Percentiles rank a stretch among this genome's conserved stretches.
Evolutionary conservation across 345 rosid species (phyloP).

Genomic region (Arabis hirsuta): DNA sequence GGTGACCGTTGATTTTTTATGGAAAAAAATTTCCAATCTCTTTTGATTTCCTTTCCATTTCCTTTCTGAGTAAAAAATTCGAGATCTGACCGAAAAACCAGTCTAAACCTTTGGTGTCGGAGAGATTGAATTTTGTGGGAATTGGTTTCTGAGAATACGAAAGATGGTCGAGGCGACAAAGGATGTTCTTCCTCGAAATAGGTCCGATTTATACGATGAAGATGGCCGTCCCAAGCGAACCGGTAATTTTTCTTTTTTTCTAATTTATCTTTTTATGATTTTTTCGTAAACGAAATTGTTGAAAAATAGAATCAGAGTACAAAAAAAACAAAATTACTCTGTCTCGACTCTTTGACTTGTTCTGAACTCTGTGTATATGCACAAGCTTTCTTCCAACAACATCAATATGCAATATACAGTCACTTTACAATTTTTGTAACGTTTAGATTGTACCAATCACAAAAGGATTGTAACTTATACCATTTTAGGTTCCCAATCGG

Average conservation of each 20-base stretch:
- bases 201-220: conserved; percentile 30
- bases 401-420: no score
- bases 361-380: no score
- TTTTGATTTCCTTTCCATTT: no score
- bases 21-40: background rate
- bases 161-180: conserved; percentile 27
- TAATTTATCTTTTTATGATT: background rate
- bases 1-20: conserved; percentile 21
- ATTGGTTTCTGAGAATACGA: background rate
- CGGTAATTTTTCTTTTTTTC: conserved; percentile 3
- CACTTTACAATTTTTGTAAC: no score
- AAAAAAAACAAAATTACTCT: no score
- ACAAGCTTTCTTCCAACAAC: no score
- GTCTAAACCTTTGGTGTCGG: conserved; percentile 12
- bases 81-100: conserved; percentile 20
- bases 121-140: background rate
- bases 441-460: no score
- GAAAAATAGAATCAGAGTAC: no score
- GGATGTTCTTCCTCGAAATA: conserved; percentile 30
- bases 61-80: background rate
- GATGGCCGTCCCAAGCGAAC: conserved; percentile 41
- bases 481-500: no score
- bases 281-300: no score
- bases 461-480: no score
- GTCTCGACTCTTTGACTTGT: no score